Conservation (phyloP, 1,284 basidiomycete species). For the Trametes hirsuta region DNA sequence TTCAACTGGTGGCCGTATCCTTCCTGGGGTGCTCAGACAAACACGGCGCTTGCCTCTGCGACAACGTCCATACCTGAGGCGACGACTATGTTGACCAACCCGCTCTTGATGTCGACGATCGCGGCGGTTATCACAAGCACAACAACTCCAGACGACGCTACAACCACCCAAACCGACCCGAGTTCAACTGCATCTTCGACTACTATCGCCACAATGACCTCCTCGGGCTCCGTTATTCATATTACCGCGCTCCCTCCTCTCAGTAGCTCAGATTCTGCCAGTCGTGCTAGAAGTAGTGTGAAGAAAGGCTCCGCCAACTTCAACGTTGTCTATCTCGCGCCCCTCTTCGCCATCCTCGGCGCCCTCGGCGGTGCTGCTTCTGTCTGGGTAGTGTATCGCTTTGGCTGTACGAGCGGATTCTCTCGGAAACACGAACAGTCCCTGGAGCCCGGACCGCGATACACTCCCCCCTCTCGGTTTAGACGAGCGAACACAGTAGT, state of each 20-base stretch:
- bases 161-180: not conserved
- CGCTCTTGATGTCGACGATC: not conserved
- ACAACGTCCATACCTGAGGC: not conserved
- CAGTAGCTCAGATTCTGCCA: slow-evolving; percentile 29
- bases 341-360: slow-evolving; percentile 44
- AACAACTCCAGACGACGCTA: not conserved
- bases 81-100: not conserved
- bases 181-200: slow-evolving; percentile 3
- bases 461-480: slow-evolving; percentile 32
- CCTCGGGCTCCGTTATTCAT: slow-evolving; percentile 24
- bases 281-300: slow-evolving; percentile 24
- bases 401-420: slow-evolving; percentile 15
- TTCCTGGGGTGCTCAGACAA: slow-evolving; percentile 19
- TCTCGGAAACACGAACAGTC: slow-evolving; percentile 11
- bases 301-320: slow-evolving; percentile 22
- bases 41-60: not conserved
- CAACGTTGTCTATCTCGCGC: slow-evolving; percentile 43
- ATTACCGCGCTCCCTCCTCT: slow-evolving; percentile 48
- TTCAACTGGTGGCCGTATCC: slow-evolving; percentile 33
- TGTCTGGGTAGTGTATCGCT: slow-evolving; percentile 32
- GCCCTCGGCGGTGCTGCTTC: slow-evolving; percentile 38
- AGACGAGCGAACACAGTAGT: not conserved
- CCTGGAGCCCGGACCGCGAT: slow-evolving; percentile 44
- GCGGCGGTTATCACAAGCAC: not conserved
- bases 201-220: slow-evolving; percentile 8